Percentiles rank a stretch among this genome's conserved stretches.
Conservation (phyloP, 1,284 basidiomycete genomes). For the Papiliotrema nemorosa region DNA sequence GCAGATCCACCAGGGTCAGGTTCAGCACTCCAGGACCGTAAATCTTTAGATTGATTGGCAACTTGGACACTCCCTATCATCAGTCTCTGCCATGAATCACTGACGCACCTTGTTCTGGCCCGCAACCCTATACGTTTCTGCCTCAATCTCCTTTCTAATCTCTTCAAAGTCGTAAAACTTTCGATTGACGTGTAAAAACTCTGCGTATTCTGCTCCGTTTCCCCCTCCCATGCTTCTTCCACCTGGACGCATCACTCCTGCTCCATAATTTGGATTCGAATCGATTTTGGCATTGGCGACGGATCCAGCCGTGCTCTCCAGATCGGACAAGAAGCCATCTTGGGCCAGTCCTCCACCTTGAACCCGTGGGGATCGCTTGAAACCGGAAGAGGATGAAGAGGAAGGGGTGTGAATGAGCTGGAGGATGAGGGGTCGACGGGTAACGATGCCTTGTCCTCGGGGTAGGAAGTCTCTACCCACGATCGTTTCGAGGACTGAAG, state of each 20-base stretch:
- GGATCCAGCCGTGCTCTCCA: no score
- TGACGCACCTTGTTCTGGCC: conserved; percentile 81
- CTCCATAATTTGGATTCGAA: conserved; percentile 18
- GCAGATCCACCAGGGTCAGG: conserved; percentile 91
- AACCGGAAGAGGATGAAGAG: conserved; percentile 1
- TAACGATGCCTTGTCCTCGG: conserved; percentile 83
- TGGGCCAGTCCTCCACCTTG: conserved; percentile 12
- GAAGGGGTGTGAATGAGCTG: conserved; percentile 86
- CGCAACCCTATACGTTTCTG: conserved; percentile 95
- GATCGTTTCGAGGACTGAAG: conserved; percentile 62
- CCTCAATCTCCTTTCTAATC: conserved; percentile 93
- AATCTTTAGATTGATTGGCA: conserved; percentile 91
- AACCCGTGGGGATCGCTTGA: conserved; percentile 19
- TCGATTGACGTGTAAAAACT: conserved; percentile 95
- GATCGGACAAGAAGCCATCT: conserved; percentile 39
- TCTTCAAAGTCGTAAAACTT: conserved; percentile 93
- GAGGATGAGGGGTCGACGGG: conserved; percentile 86
- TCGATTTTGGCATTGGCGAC: no score
- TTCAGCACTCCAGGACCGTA: conserved; percentile 94
- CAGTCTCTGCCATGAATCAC: background rate
- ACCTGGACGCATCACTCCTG: conserved; percentile 32
- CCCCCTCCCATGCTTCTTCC: conserved; percentile 33
- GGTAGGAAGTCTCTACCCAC: conserved; percentile 95
- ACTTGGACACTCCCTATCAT: conserved; percentile 75
- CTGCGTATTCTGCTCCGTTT: conserved; percentile 77